Base-by-base conservation (phyloP, 768 basidiomycete species). In the Coprinellus micaceus region DNA sequence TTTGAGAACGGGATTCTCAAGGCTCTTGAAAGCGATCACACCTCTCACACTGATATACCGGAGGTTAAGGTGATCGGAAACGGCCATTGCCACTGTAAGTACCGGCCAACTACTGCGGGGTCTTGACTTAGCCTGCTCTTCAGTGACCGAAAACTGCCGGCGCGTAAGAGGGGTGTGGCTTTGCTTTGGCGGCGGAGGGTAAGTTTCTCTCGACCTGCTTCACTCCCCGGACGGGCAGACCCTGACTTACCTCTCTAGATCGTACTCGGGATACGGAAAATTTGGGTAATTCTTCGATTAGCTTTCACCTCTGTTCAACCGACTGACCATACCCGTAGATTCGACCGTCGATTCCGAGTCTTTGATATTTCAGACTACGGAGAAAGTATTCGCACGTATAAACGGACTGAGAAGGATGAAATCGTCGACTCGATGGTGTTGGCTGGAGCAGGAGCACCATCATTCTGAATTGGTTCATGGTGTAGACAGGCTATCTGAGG, bases 61-160 rank as follows among this genome's bases (percentile, higher is more conserved):
- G 94, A 95, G 64, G 88, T 95, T 43, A 96, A 96, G 70, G 89
- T 90, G 2, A 78, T 96, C 15, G 88, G 83, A 21, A 93, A 98
- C 69, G 96, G 95, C 0, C 96, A 98, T 66, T 88, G 83, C 65
- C 96, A 98, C 70, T 68, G 90, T 89, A 68, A 58, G 82, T 72
- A 19, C 26, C 9, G 62, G 15, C 28, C 12, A 11, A 50, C 52
- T 21, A 11, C 25, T 39, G 25, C 26, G 28, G 26, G 1, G n/a
- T 17, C n/a, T 12, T 19, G 37, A 58, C 21, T 40, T 17, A 36
- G 22, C 4, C 24, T 59, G 17, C 52, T 19, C 5, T 24, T 30
- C 26, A 90, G 90, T 92, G 15, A 94, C 91, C 15, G 93, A 97
- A 66, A 88, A 94, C 61, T 97, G 95, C 63, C 80, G 86, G 62